These are phyloP conservation scores for Metschnikowia amazonensis DNA, from an alignment of 805 yeast species.

Conservation along the genomic window DNA sequence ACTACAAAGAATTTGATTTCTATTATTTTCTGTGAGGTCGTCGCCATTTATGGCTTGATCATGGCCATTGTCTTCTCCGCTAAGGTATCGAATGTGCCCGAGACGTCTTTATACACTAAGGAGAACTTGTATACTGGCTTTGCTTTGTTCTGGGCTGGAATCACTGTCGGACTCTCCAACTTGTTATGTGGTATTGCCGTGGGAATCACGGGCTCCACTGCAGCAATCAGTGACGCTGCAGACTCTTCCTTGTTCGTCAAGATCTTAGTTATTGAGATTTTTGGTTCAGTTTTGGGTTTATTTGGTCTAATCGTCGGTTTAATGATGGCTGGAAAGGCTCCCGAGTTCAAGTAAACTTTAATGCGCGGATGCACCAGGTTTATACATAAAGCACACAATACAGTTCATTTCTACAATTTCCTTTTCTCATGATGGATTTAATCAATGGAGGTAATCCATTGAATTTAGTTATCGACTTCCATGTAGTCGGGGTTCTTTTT, in stretches of 20 bases:
- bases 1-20: conserved; percentile 95
- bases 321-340: conserved; percentile 94
- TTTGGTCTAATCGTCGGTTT: conserved; percentile 96
- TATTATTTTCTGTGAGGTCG: conserved; percentile 98
- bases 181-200: conserved; percentile 96
- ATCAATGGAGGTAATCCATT: not conserved
- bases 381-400: not conserved
- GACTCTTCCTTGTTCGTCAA: conserved; percentile 93
- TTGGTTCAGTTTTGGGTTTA: conserved; percentile 92
- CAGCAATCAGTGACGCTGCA: conserved; percentile 97
- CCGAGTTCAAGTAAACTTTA: conserved; percentile 61
- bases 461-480: conserved; percentile 46
- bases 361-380: not conserved
- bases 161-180: conserved; percentile 91
- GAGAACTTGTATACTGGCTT: conserved; percentile 92
- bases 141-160: conserved; percentile 96
- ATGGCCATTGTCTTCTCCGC: conserved; percentile 97
- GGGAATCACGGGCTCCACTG: conserved; percentile 97
- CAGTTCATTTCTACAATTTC: conserved; percentile 2
- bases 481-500: conserved; percentile 84
- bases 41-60: conserved; percentile 95
- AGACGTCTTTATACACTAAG: conserved; percentile 63
- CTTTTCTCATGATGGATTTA: not conserved
- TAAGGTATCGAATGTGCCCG: conserved; percentile 67
- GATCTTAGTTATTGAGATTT: conserved; percentile 94